Evolutionary conservation across 257 asterid genomes (phyloP), one percentile per base, ranked within the genome.

Genomic region (Fraxinus pennsylvanica): DNA sequence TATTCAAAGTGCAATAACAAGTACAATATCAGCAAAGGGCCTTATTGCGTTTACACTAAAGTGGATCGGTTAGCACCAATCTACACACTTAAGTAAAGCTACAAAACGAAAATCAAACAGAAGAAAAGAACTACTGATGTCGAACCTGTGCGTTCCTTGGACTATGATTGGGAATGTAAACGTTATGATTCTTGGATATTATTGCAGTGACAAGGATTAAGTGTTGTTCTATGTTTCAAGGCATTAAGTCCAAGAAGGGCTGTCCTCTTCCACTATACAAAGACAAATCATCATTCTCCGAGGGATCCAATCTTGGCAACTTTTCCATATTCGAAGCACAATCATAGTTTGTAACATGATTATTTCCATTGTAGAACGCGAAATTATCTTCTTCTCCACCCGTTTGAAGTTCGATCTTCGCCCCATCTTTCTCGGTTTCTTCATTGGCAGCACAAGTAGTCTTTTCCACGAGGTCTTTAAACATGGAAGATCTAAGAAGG

Each of bases 401-500:
- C 6, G 71, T 61, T 38, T 78, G 52, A n/a, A 72, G 0, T 70
- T 70, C 63, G 19, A 47, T 61, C 74, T 79, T 80, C 72, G 22
- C 43, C 57, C 54, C 47, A n/a, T 79, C 65, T 66, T 65, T 73
- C 5, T 72, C 81, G 0, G 39, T 65, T 6, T 69, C 80, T 21
- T 83, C 82, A 29, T 61, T 75, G 12, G 78, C 52, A 43, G 57
- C 45, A 50, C 15, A 52, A 14, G 87, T 75, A 36, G 83, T 88
- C 88, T 92, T 92, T 61, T 88, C 90, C 15, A 89, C 86, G 43
- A 92, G 91, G 76, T 89, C 87, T 52, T 85, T 88, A 70, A 89
- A 92, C 93, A 92, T 67, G 25, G 97, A 86, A 29, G 97, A 92
- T 2, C 88, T 83, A 27, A 89, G 89, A 5, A 92, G 88, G 59